Evolutionary conservation across 768 basidiomycete genomes (phyloP).

Genomic region (Clavaria fumosa): DNA sequence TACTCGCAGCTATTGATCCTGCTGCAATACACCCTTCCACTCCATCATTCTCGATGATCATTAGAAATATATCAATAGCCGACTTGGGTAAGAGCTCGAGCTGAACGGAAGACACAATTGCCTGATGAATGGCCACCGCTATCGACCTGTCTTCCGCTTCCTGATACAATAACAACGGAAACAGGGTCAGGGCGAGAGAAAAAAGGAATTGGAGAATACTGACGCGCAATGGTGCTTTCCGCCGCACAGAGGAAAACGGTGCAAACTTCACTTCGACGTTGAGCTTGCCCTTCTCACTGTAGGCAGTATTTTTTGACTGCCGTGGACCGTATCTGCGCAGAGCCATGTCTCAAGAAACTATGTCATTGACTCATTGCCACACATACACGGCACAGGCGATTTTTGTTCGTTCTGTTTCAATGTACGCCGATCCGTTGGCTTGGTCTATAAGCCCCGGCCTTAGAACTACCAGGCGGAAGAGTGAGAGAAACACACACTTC

Average conservation of each 20-base stretch:
- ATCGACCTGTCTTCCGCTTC: constrained; percentile 89
- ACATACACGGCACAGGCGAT: constrained; percentile 92
- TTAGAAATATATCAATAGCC: constrained; percentile 81
- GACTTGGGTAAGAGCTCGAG: constrained; percentile 90
- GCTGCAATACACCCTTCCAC: constrained; percentile 80
- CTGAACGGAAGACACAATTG: constrained; percentile 68
- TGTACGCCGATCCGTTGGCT: constrained; percentile 94
- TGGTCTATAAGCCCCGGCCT: constrained; percentile 83
- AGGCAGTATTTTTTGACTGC: constrained; percentile 64
- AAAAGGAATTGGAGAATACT: constrained; percentile 15
- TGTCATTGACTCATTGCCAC: constrained; percentile 4
- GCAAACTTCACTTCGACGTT: constrained; percentile 96
- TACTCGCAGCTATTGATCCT: constrained; percentile 74
- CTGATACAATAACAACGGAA: constrained; percentile 26
- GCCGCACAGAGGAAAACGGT: constrained; percentile 70
- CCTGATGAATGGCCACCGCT: constrained; percentile 72
- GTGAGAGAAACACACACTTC: constrained; percentile 10
- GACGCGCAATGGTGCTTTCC: constrained; percentile 79
- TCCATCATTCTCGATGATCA: constrained; percentile 83
- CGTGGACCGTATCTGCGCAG: constrained; percentile 61
- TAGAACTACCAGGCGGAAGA: constrained; percentile 38
- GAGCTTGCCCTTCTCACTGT: constrained; percentile 76
- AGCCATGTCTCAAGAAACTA: constrained; percentile 8
- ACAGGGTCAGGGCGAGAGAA: constrained; percentile 6
- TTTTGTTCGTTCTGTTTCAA: constrained; percentile 85